Evolutionary conservation across 1,139 yeast species (phyloP).

Genomic region (Candida labiduridarum): DNA sequence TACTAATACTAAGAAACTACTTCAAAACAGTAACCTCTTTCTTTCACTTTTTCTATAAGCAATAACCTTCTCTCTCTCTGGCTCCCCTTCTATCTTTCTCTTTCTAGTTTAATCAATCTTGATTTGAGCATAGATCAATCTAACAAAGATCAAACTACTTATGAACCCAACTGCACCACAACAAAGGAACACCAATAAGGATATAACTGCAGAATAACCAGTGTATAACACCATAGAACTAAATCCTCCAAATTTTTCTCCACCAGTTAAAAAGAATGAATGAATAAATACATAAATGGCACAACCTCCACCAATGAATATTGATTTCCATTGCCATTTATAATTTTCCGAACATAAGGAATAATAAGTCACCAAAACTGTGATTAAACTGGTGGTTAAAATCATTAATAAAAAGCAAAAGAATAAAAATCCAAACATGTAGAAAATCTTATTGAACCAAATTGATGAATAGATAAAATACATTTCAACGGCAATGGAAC

Average conservation of each 20-base stretch:
- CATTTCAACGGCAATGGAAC: conserved; percentile 92
- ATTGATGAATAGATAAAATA: conserved; percentile 84
- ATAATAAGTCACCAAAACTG: conserved; percentile 80
- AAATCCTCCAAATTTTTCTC: conserved; percentile 67
- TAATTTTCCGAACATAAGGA: conserved; percentile 89
- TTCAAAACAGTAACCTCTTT: not conserved
- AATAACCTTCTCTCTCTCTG: not conserved
- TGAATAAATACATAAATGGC: conserved; percentile 83
- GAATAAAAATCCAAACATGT: conserved; percentile 96
- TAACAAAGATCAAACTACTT: conserved; percentile 71
- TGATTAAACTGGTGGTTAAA: conserved; percentile 78
- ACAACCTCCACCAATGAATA: conserved; percentile 89
- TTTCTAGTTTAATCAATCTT: conserved; percentile 63
- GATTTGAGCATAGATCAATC: conserved; percentile 79
- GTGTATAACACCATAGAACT: conserved; percentile 77
- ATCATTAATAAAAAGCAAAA: conserved; percentile 84
- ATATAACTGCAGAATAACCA: conserved; percentile 81
- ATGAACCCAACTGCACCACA: conserved; percentile 90
- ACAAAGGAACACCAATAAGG: conserved; percentile 71
- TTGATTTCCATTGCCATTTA: conserved; percentile 96
- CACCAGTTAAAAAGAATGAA: conserved; percentile 72
- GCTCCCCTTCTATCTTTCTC: not conserved
- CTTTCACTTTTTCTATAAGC: not conserved
- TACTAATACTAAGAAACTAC: too few relatives aligned
- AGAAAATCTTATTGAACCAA: conserved; percentile 93